phyloP scores from a whole-genome alignment of 257 asterid genomes.

The Marsdenia floribunda region DNA sequence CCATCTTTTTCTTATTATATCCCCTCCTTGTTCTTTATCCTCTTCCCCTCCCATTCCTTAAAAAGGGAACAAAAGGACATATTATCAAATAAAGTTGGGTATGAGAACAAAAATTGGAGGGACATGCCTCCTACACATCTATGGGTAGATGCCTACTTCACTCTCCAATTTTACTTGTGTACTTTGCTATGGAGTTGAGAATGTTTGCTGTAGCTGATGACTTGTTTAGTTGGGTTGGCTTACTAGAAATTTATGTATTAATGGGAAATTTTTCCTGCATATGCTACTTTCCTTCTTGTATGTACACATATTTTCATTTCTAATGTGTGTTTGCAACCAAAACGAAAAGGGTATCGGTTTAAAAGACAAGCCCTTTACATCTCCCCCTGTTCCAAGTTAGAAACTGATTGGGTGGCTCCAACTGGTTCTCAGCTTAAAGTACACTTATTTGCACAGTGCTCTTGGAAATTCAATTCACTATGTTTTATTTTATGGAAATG shows the following conservation, averaged over 20 bases:
- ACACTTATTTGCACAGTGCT: not conserved
- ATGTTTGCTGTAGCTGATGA: not conserved
- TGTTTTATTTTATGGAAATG: not conserved
- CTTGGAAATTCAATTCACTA: not conserved
- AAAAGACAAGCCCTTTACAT: not conserved
- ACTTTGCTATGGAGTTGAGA: not conserved
- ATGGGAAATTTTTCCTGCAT: not conserved
- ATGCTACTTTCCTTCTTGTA: not conserved
- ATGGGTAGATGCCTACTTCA: not conserved
- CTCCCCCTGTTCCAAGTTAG: not conserved
- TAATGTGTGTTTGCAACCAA: not conserved
- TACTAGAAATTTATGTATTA: not conserved
- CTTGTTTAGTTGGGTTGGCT: not conserved
- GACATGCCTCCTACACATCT: not conserved
- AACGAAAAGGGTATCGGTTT: not conserved
- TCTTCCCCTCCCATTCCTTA: not conserved
- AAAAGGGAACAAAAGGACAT: not conserved
- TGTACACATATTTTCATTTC: not conserved
- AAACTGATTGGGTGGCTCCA: not conserved
- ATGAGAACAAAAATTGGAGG: too few relatives aligned
- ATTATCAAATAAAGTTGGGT: not conserved
- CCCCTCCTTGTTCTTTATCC: not conserved
- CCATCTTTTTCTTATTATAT: not conserved
- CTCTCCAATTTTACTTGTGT: not conserved
- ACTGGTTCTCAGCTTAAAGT: not conserved